Evolutionary conservation across 352 stramenopile species (phyloP), one percentile per base, ranked within the genome.

Genomic region (Pseudoperonospora humuli): DNA sequence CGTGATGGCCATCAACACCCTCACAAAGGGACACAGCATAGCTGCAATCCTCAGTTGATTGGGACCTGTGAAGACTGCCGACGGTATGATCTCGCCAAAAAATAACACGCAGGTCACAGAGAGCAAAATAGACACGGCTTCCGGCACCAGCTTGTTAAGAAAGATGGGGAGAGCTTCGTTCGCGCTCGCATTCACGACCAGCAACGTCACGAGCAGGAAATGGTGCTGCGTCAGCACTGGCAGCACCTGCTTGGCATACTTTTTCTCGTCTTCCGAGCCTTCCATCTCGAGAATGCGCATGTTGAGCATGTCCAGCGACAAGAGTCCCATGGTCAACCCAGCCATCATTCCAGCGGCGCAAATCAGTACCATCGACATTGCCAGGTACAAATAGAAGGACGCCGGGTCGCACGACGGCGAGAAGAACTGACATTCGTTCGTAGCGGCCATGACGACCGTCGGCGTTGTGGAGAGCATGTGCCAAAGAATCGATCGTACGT

Each of bases 21-120:
- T 75, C 0, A 97, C 85, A 37, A 96, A 46, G 1, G 87, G 88
- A 18, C 79, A 75, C 32, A 98, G 55, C 44, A 59, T 57, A 5
- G 82, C 63, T 4, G 89, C 92, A 19, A 98, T 93, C 6, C 55
- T 45, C 3, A 98, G 66, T 60, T 98, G 93, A 55, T 94, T 43
- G 2, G 37, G 37, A 7, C 37, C 37, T 0, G 37, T 43, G 17
- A 43, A 43, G 5, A 98, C 61, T 0, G 93, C 93, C 1, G 75
- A 95, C 8, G 94, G 94, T n/a, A 98, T 71, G 49, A 98, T 98
- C 55, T 98, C 95, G 5, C 94, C 94, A 61, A 97, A 98, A 20
- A 98, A 52, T 13, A 98, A 65, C 21, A 98, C 87, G 14, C 95
- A 79, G 0, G 89, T 97, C 2, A 98, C 93, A 4, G 89, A 97